Conservation (phyloP, 139 green algal genomes). For the Chlamydomonas sphaeroides region DNA sequence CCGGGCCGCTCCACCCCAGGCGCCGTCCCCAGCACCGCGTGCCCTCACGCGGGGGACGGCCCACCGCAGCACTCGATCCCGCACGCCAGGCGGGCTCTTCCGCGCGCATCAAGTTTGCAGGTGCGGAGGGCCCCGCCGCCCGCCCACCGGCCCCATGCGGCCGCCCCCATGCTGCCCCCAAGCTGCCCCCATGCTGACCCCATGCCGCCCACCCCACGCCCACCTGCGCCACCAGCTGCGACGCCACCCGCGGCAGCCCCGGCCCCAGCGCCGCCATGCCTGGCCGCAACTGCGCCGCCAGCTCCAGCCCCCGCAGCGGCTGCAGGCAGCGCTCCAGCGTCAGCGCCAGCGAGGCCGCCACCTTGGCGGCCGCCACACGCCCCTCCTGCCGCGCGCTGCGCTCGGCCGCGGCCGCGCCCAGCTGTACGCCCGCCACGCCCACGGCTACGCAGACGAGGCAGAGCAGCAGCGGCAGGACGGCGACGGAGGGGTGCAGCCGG, state of each 20-base stretch:
- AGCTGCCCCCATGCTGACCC: not conserved
- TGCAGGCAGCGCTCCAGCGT: not conserved
- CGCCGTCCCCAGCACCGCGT: too few species aligned
- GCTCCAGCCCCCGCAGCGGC: not conserved
- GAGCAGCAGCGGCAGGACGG: conserved; percentile 18
- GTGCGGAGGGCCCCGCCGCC: too few species aligned
- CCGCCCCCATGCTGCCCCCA: too few species aligned
- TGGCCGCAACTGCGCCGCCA: not conserved
- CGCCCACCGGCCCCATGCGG: too few species aligned
- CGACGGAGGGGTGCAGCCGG: not conserved
- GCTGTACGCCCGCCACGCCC: not conserved
- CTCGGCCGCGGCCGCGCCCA: not conserved
- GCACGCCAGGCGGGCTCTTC: too few species aligned
- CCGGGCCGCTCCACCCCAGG: too few species aligned
- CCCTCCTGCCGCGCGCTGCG: not conserved
- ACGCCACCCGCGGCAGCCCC: not conserved
- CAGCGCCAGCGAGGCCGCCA: not conserved
- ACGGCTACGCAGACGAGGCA: not conserved
- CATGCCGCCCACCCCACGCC: not conserved
- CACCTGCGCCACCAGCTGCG: not conserved
- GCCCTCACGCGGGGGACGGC: too few species aligned
- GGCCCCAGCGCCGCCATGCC: not conserved
- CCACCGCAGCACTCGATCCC: too few species aligned
- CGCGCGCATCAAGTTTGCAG: too few species aligned
- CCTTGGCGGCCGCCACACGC: not conserved